These are phyloP conservation scores for Aspergillus calidoustus DNA, from an alignment of 2,329 filamentous ascomycete genomes.

Conservation along the genomic window DNA sequence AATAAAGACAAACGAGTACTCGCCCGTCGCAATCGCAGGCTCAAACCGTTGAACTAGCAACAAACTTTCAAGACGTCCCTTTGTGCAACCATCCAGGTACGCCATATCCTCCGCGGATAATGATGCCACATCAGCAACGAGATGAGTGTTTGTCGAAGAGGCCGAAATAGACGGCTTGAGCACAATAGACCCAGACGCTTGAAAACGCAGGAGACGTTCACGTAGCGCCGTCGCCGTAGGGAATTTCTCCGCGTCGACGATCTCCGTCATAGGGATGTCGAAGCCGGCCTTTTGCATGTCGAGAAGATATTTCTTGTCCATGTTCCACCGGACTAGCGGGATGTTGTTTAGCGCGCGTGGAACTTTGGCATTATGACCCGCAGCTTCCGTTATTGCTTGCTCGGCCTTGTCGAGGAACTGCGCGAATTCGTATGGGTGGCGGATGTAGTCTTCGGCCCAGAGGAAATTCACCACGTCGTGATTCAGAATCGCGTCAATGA, in stretches of 20 bases:
- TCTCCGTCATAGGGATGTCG: not conserved
- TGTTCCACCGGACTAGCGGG: not conserved
- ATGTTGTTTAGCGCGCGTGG: not conserved
- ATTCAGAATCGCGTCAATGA: not conserved
- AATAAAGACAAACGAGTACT: conserved; percentile 7
- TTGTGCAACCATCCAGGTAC: not conserved
- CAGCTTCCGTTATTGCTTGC: not conserved
- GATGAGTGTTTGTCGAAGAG: not conserved
- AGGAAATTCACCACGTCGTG: conserved; percentile 2
- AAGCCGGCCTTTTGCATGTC: conserved; percentile 2
- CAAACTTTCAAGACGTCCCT: not conserved
- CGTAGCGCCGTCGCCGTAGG: too few relatives aligned
- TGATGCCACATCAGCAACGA: not conserved
- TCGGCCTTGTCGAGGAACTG: not conserved
- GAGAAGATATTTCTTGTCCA: conserved; percentile 4
- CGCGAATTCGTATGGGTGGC: not conserved
- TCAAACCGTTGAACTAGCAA: not conserved
- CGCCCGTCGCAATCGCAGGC: not conserved
- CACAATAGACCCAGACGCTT: too few relatives aligned
- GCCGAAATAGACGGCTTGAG: not conserved
- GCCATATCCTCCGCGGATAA: not conserved
- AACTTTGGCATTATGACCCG: not conserved
- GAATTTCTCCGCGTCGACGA: not conserved
- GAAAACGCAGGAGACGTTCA: too few relatives aligned
- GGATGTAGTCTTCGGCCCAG: conserved; percentile 5